Evolutionary conservation across 108 stramenopile genomes (phyloP), one percentile per base, ranked within the genome.

Genomic region (Nannochloropsis oceanica): DNA sequence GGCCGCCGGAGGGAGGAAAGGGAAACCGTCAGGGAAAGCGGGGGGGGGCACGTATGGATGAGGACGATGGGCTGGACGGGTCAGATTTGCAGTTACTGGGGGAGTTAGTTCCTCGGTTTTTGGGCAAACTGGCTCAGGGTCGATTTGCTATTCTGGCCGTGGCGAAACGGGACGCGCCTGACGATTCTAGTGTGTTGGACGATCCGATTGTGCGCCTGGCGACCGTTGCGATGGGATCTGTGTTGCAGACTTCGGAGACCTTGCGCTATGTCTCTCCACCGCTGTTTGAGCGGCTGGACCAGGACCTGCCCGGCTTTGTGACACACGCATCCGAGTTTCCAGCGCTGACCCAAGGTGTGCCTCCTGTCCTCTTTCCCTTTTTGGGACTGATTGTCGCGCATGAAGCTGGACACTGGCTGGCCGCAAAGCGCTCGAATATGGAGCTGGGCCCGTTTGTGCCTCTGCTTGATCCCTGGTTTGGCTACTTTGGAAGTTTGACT

Each of bases 401-500:
- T n/a, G 59, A 73, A n/a, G 5, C 59, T n/a, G 59, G 59, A n/a
- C 59, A 73, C 9, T 73, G n/a, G 22, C n/a, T 73, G 59, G 59
- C 59, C 10, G 59, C 59, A 7, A 18, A n/a, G 0, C 59, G 59
- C 8, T 73, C n/a, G 22, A 73, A 73, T 0, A 3, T 73, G 59
- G 59, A 18, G 22, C n/a, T 73, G 59, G 59, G 59, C 22, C 59
- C 59, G 22, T n/a, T 73, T n/a, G 59, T 73, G 59, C 59, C 59
- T 9, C 9, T 73, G 59, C 59, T 73, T n/a, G 59, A 73, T n/a
- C 59, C 59, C 0, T 73, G 59, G 87, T 24, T 85, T n/a, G 87
- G 87, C 25, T 42, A 46, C 46, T 85, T 85, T 42, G 87, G 87
- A 0, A 81, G 84, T 42, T 82, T 87, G 79, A 84, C 87, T 26